Evolutionary conservation across 2,329 filamentous ascomycete genomes (phyloP), one percentile per base, ranked within the genome.

Genomic region (Chalara sp.): DNA sequence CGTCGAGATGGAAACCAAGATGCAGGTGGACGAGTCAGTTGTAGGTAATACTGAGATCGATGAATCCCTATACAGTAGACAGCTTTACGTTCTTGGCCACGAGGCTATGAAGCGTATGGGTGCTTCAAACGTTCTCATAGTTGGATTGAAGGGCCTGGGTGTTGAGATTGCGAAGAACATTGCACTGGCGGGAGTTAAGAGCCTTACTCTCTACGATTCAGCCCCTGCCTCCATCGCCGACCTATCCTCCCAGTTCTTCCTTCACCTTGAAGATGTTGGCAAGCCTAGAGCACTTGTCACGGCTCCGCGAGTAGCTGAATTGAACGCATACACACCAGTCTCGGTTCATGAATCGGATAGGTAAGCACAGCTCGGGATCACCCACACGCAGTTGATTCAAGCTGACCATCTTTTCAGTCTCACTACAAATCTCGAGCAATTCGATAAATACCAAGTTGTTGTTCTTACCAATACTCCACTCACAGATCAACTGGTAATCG

Each of bases 141-240:
- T 92, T 56, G 93, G 93, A 57, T 76, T 97, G 60, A 92, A 93
- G 69, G 93, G 93, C 47, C 80, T 99, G 40, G 93, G 93, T 74
- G 92, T 96, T 50, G 93, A 99, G 72, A 93, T 99, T 63, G 92
- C 93, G 65, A 99, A 99, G 80, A 99, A 99, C 65, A 89, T 99
- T 65, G 93, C 93, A 53, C 84, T 99, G 61, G 93, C 93, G 62
- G 93, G 93, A 68, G 93, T 99, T 72, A 99, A 99, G 79, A 96
- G 91, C 65, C 75, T 99, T 60, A 93, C 92, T 1, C 80, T 99
- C 50, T 89, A 90, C 75, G 93, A 99, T 67, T 92, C 93, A 44
- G 82, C 84, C 45, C 89, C 89, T 41, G 86, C 88, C 49, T 78
- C 84, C 60, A 86, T 96, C 61, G 79, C 89, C 61, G 93, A 99